These are phyloP conservation scores for Citrullus colocynthis DNA, from an alignment of 306 rosid species.

Conservation along the genomic window DNA sequence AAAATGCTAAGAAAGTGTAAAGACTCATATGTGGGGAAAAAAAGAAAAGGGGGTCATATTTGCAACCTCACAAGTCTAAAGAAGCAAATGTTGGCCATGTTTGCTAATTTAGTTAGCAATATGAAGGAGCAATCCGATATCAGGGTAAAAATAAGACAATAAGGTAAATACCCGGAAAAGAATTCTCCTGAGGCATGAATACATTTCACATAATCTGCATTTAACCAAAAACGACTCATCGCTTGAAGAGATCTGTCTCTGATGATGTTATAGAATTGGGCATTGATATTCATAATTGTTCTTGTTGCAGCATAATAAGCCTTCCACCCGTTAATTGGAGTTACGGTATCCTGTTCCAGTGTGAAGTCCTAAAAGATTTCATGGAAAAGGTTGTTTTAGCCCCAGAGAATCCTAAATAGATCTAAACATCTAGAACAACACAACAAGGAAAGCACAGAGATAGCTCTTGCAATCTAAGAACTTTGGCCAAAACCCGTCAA, in stretches of 20 bases:
- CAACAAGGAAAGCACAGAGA: not conserved
- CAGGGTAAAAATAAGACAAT: not conserved
- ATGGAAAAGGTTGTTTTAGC: not conserved
- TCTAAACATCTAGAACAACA: not conserved
- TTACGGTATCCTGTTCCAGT: conserved; percentile 69
- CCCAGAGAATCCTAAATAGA: conserved; percentile 1
- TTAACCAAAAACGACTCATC: conserved; percentile 86
- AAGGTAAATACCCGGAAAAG: conserved; percentile 65
- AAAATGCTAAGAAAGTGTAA: not conserved
- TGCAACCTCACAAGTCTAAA: not conserved
- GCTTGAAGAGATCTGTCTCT: conserved; percentile 62
- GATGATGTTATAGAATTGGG: conserved; percentile 71
- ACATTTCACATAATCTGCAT: conserved; percentile 95
- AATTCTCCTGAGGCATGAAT: conserved; percentile 81
- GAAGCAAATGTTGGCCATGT: not conserved
- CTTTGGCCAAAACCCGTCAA: not conserved
- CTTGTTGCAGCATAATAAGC: conserved; percentile 97
- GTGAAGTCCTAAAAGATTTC: conserved; percentile 64
- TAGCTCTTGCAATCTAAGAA: not conserved
- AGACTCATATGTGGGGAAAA: not conserved
- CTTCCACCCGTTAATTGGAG: conserved; percentile 90
- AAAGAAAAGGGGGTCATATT: not conserved
- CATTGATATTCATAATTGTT: conserved; percentile 71
- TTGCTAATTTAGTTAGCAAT: not conserved
- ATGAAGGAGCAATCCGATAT: not conserved